Evolutionary conservation across 1,284 basidiomycete genomes (phyloP).

Genomic region (Puccinia hordei): DNA sequence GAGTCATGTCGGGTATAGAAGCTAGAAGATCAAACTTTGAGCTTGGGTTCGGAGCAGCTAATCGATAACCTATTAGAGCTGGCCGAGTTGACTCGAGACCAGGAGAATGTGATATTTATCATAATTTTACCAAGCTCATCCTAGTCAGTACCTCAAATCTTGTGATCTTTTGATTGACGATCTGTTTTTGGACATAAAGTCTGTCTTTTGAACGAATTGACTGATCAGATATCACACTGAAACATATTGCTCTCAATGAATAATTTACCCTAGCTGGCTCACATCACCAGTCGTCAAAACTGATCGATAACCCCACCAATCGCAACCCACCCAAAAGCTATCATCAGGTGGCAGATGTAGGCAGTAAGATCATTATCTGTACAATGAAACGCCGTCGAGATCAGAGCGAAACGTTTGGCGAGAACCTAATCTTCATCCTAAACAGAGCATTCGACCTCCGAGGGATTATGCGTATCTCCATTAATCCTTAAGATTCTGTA

Average conservation of each 20-base stretch:
- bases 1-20: constrained; percentile 88
- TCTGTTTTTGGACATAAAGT: not conserved
- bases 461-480: constrained; percentile 91
- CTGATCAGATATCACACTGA: constrained; percentile 23
- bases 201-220: not conserved
- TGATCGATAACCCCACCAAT: not conserved
- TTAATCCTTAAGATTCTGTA: constrained; percentile 93
- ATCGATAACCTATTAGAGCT: constrained; percentile 89
- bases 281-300: constrained; percentile 50
- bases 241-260: constrained; percentile 75
- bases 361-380: constrained; percentile 73
- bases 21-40: constrained; percentile 68
- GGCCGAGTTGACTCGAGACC: constrained; percentile 84
- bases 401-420: constrained; percentile 88
- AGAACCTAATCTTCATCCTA: constrained; percentile 98
- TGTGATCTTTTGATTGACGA: not conserved
- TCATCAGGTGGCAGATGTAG: not conserved
- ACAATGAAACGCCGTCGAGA: constrained; percentile 80
- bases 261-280: constrained; percentile 88
- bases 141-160: constrained; percentile 61
- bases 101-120: constrained; percentile 87
- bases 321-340: constrained; percentile 9
- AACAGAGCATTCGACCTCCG: constrained; percentile 85
- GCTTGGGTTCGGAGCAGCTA: constrained; percentile 77
- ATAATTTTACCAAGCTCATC: constrained; percentile 87